Conservation (phyloP, 768 basidiomycete genomes). For the Mycena leptocephala region DNA sequence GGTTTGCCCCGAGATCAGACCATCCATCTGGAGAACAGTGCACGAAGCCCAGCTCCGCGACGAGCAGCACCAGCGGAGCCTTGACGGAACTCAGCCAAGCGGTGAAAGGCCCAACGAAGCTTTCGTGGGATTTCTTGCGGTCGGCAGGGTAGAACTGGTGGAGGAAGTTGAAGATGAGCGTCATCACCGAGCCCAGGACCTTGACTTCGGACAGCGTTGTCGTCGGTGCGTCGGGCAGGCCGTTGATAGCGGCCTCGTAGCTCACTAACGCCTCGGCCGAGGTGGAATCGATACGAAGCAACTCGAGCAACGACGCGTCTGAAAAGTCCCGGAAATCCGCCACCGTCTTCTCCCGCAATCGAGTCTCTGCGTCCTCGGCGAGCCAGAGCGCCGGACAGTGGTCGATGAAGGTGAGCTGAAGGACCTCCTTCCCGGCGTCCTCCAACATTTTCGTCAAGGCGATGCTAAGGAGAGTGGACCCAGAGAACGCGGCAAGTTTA, state of each 20-base stretch:
- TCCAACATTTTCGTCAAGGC: constrained; percentile 24
- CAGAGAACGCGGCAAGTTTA: constrained; percentile 17
- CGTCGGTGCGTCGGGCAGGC: neutral
- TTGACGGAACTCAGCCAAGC: constrained; percentile 8
- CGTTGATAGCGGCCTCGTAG: constrained; percentile 3
- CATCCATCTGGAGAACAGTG: neutral
- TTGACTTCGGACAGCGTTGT: neutral
- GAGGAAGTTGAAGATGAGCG: constrained; percentile 5
- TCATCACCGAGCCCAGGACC: neutral
- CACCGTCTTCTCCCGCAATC: neutral
- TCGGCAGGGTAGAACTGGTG: constrained; percentile 2
- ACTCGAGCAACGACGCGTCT: neutral
- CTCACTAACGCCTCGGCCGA: neutral
- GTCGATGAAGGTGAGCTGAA: constrained; percentile 29
- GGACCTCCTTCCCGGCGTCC: constrained; percentile 19
- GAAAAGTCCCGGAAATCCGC: neutral
- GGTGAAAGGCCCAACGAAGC: neutral
- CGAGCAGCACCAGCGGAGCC: neutral
- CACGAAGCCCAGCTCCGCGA: constrained; percentile 5
- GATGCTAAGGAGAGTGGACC: constrained; percentile 1
- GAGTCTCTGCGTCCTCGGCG: neutral
- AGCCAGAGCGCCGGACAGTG: constrained; percentile 5
- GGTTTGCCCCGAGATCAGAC: constrained; percentile 23
- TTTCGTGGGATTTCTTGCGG: neutral
- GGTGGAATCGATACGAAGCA: constrained; percentile 6